These are phyloP conservation scores for Spizellomyces punctatus DNA, from an alignment of 192 early-diverging fungal species.

Conservation along the genomic window DNA sequence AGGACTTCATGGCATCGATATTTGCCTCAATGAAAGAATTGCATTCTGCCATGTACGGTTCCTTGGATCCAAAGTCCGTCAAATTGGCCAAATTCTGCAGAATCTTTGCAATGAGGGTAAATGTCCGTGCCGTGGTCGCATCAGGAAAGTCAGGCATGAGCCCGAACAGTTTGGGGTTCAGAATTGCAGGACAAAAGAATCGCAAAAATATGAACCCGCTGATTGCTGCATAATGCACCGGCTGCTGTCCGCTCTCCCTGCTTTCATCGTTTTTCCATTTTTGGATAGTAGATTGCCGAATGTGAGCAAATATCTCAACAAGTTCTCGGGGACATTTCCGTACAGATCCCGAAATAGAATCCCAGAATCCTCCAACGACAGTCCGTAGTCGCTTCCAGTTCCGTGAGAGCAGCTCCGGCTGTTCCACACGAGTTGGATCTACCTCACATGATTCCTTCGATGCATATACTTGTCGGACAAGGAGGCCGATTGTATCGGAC, in stretches of 20 bases:
- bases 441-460: conserved; percentile 35
- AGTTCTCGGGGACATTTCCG: conserved; percentile 38
- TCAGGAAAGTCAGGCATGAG: conserved; percentile 46
- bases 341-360: conserved; percentile 35
- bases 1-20: conserved; percentile 48
- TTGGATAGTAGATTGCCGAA: conserved; percentile 14
- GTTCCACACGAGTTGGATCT: conserved; percentile 41
- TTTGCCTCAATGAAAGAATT: conserved; percentile 55
- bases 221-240: conserved; percentile 43
- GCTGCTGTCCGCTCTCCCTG: neutral
- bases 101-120: conserved; percentile 61
- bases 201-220: conserved; percentile 62
- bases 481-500: conserved; percentile 33
- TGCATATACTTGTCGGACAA: conserved; percentile 24
- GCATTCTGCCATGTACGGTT: conserved; percentile 57
- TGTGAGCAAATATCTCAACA: conserved; percentile 25
- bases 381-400: conserved; percentile 37
- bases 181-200: conserved; percentile 62
- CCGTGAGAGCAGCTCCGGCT: conserved; percentile 28
- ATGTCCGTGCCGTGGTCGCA: conserved; percentile 40
- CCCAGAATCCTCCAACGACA: conserved; percentile 43
- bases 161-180: conserved; percentile 55
- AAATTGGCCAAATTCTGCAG: conserved; percentile 65
- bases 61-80: conserved; percentile 57
- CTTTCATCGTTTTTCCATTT: conserved; percentile 25